phyloP scores from a whole-genome alignment of 2,329 filamentous ascomycete genomes.

The Madurella mycetomatis region DNA sequence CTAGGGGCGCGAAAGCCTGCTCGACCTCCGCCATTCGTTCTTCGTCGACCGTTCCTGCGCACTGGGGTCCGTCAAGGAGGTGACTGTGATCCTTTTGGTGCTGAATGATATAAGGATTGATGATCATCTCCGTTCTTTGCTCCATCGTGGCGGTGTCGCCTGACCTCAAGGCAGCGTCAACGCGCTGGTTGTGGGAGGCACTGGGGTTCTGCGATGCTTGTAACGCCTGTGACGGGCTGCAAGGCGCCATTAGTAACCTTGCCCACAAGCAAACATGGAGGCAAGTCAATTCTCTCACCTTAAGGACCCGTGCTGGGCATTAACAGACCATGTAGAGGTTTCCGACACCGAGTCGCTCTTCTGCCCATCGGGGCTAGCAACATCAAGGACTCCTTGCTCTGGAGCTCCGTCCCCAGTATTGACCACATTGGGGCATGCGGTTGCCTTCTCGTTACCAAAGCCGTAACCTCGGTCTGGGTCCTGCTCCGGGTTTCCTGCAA shows the following conservation, averaged over 20 bases:
- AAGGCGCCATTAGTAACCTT: background rate
- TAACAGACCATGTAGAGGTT: background rate
- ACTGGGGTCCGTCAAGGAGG: background rate
- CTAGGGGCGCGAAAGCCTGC: background rate
- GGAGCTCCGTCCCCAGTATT: background rate
- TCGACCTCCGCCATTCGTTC: background rate
- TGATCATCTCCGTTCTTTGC: no score
- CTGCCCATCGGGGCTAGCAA: background rate
- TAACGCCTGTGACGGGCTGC: background rate
- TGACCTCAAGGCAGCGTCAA: background rate
- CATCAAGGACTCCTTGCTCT: background rate
- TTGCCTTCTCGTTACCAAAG: background rate
- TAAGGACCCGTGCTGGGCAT: background rate
- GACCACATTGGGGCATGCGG: background rate
- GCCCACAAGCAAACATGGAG: background rate
- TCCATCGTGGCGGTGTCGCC: background rate
- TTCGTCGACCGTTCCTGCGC: background rate
- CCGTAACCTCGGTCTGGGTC: no score
- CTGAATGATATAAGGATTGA: background rate
- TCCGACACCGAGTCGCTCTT: background rate
- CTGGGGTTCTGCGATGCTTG: no score
- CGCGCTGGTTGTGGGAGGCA: background rate
- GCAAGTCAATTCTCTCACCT: background rate
- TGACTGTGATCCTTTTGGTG: background rate
- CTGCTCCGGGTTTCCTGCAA: no score